Evolutionary conservation across 2,329 filamentous ascomycete species (phyloP).

Genomic region (Diaporthe batatas): DNA sequence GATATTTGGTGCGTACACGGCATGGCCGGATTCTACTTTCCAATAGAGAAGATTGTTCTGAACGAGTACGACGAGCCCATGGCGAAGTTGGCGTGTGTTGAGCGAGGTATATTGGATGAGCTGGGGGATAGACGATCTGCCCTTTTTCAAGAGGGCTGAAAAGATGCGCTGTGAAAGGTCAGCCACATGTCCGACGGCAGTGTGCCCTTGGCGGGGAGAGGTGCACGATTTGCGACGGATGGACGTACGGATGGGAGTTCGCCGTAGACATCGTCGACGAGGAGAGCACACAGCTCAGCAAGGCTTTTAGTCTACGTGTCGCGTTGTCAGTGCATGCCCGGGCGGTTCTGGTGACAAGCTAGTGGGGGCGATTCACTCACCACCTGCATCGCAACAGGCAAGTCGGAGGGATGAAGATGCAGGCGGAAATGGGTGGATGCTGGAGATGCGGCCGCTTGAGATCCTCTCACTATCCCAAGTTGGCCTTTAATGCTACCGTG

Average conservation of each 20-base stretch:
- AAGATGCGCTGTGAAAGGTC: slow-evolving; percentile 79
- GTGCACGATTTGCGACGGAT: slow-evolving; percentile 41
- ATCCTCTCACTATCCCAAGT: slow-evolving; percentile 84
- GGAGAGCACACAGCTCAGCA: slow-evolving; percentile 89
- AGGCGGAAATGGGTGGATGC: slow-evolving; percentile 42
- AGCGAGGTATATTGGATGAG: slow-evolving; percentile 81
- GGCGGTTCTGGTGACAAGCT: slow-evolving; percentile 30
- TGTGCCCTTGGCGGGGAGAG: slow-evolving; percentile 29
- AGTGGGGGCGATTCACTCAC: slow-evolving; percentile 47
- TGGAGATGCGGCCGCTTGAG: slow-evolving; percentile 76
- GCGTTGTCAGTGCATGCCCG: slow-evolving; percentile 6
- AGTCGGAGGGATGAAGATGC: slow-evolving; percentile 30
- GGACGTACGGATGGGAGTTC: slow-evolving; percentile 88
- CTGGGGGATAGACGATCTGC: slow-evolving; percentile 78
- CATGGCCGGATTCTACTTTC: slow-evolving; percentile 73
- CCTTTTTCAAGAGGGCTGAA: slow-evolving; percentile 80
- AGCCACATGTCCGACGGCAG: slow-evolving; percentile 38
- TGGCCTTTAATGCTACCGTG: slow-evolving; percentile 77
- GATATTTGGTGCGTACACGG: slow-evolving; percentile 88
- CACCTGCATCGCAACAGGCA: slow-evolving; percentile 52
- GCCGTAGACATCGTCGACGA: slow-evolving; percentile 91
- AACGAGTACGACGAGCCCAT: slow-evolving; percentile 85
- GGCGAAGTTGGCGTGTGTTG: slow-evolving; percentile 79
- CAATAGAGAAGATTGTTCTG: slow-evolving; percentile 90
- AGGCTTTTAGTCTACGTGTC: slow-evolving; percentile 74